Evolutionary conservation across 352 stramenopile genomes (phyloP), one percentile per base, ranked within the genome.

Genomic region (Phytophthora kernoviae): DNA sequence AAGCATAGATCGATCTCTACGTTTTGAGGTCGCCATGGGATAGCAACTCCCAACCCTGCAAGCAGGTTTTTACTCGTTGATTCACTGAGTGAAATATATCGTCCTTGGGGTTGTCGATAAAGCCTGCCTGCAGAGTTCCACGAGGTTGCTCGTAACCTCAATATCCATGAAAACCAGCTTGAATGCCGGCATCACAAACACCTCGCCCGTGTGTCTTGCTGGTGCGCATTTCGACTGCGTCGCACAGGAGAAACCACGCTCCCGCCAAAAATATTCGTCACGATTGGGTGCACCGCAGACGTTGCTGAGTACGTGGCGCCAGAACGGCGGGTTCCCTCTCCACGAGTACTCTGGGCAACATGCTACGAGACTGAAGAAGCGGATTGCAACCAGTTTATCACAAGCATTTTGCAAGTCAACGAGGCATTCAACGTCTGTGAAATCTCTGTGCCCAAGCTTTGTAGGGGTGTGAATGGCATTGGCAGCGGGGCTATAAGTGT

Each of bases 1-100:
- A 84, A 81, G 46, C 70, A 54, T 15, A 84, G 41, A 32, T 41
- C 54, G 10, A 84, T 59, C 15, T 58, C 30, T 11, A 84, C 56
- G 0, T 2, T 51, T 9, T 11, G 46, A 24, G 58, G 34, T 27
- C 36, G 40, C 20, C 15, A 32, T 2, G 49, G 36, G 26, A 43
- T 33, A 14, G 20, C 4, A 58, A 57, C 15, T 20, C 22, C 2
- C 21, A 53, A 10, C 42, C 15, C 52, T 18, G 40, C 21, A 12
- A 68, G 34, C 24, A 84, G 12, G 1, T 66, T 37, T 0, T 51
- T 49, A 79, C 73, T 3, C 34, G 24, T 40, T 58, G 53, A 21
- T 68, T 54, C 5, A 54, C 53, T 34, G 27, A 24, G 15, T 21
- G 24, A 49, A 58, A 58, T 33, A 21, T 22, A 2, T 46, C 46